Evolutionary conservation across 805 yeast species (phyloP), one percentile per base, ranked within the genome.

Genomic region (Priceomyces castillae): DNA sequence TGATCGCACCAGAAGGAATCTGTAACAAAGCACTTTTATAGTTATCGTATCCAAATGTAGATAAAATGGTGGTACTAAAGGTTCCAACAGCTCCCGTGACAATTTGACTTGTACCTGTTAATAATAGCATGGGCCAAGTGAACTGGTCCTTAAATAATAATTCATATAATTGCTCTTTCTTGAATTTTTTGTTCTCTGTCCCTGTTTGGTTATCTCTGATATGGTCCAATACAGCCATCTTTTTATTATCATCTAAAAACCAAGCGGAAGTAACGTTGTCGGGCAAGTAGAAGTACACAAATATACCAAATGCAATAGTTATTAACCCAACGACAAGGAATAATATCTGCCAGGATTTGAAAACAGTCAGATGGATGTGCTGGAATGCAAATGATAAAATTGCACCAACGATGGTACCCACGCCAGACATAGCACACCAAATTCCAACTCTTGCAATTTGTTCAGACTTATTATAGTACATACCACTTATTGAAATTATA

Each of bases 341-440:
- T 61, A 80, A 72, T 37, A 80, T 77, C 58, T 78, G 82, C 85
- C 85, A 81, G n/a, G 82, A 73, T 19, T 68, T 57, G 43, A 78
- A 67, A 22, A 16, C 34, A 3, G 48, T 38, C 9, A 59, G 46
- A 37, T 53, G 48, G 17, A 80, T 72, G 49, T 76, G 80, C 51
- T 77, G 80, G 56, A 81, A 80, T 0, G 73, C 81, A 59, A 71
- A 79, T 0, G 74, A 67, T 23, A 70, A 51, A 10, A 66, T 51
- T 1, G 72, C 68, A 3, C 74, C 74, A 17, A 82, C 78, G 7
- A 76, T 69, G 17, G 81, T 73, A 1, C 82, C 80, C 2, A 69
- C 56, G 14, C 86, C 84, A 1, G 82, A 80, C 61, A 73, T 78
- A n/a, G 77, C 64, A 3, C 80, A 77, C 80, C 81, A 76, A 35